These are phyloP conservation scores for Penicillium cataractarum DNA, from an alignment of 495 filamentous ascomycete species.

Conservation along the genomic window DNA sequence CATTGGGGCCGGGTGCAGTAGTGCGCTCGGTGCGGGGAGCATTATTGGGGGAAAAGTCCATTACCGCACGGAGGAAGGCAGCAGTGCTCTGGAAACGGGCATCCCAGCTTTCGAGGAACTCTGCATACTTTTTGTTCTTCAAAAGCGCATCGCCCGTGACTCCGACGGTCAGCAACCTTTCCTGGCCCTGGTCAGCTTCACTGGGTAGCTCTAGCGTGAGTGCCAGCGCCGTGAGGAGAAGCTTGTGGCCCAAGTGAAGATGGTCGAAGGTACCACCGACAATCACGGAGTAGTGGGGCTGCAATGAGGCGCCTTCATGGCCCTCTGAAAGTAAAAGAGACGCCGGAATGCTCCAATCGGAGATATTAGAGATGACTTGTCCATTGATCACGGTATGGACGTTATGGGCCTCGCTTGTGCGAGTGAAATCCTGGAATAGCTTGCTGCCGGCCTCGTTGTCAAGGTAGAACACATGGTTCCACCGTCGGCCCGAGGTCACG, in stretches of 20 bases:
- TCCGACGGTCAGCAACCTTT: conserved; percentile 70
- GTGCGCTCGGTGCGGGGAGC: conserved; percentile 35
- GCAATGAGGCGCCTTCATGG: conserved; percentile 4
- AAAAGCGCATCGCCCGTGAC: conserved; percentile 86
- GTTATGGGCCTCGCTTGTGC: conserved; percentile 9
- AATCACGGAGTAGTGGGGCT: conserved; percentile 62
- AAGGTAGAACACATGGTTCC: conserved; percentile 71
- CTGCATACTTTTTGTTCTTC: conserved; percentile 83
- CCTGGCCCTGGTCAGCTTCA: conserved; percentile 30
- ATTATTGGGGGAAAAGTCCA: conserved; percentile 54
- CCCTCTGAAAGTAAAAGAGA: conserved; percentile 30
- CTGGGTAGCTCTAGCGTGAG: conserved; percentile 61
- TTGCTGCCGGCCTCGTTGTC: conserved; percentile 60
- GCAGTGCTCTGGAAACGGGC: conserved; percentile 67
- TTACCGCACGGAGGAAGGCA: conserved; percentile 70
- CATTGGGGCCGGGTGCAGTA: conserved; percentile 50
- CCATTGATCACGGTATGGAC: conserved; percentile 17
- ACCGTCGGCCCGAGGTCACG: conserved; percentile 63
- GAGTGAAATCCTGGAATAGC: conserved; percentile 34
- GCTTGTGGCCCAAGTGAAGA: conserved; percentile 93
- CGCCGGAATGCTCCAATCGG: conserved; percentile 30
- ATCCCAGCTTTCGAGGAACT: conserved; percentile 78
- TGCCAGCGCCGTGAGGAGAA: conserved; percentile 83
- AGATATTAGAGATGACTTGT: conserved; percentile 36
- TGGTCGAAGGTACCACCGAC: conserved; percentile 97